Evolutionary conservation across 2,329 filamentous ascomycete species (phyloP), one percentile per base, ranked within the genome.

Genomic region (Taxawa tesnikishii): DNA sequence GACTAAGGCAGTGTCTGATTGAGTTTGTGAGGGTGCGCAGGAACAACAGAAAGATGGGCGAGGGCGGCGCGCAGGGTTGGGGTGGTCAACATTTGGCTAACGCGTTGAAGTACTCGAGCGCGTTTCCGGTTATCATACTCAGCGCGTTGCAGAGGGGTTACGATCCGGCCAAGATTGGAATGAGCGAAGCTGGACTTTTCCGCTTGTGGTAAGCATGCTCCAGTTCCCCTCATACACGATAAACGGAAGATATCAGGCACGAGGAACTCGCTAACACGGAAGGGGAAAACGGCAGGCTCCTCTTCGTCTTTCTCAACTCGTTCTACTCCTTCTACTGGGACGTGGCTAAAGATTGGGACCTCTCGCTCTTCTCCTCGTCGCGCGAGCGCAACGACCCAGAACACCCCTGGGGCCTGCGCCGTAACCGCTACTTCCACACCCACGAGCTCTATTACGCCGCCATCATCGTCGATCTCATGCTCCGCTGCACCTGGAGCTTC

Each of bases 281-380:
- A n/a, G n/a, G n/a, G n/a, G n/a, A n/a, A n/a, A n/a, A n/a, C n/a
- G 60, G 63, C 29, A 90, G 83, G 77, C 62, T 92, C 17, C 58
- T 70, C 21, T 79, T 79, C 26, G 80, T 83, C 17, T 62, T 84
- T 19, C 51, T 90, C 46, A 94, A 98, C 56, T 92, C 83, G 10
- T 65, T 81, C 27, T 98, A 94, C 60, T 85, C 81, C n/a, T 96
- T 96, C 63, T 98, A 90, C 66, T 98, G 90, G 90, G 90, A 98
- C 49, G 76, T 96, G 17, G 70, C 83, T 34, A 90, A 87, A 61
- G 90, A 98, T 64, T 98, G 90, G 90, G 90, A 96, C 51, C 67
- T 98, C 40, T 83, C 80, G 0, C 67, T 96, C 10, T 82, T 96
- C 50, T 73, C 79, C 3, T 28, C 39, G 1, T 54, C 65, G 2